Percentiles rank a stretch among this genome's conserved stretches.
phyloP scores from a whole-genome alignment of 139 green algal genomes.

The Chlorella sp. region DNA sequence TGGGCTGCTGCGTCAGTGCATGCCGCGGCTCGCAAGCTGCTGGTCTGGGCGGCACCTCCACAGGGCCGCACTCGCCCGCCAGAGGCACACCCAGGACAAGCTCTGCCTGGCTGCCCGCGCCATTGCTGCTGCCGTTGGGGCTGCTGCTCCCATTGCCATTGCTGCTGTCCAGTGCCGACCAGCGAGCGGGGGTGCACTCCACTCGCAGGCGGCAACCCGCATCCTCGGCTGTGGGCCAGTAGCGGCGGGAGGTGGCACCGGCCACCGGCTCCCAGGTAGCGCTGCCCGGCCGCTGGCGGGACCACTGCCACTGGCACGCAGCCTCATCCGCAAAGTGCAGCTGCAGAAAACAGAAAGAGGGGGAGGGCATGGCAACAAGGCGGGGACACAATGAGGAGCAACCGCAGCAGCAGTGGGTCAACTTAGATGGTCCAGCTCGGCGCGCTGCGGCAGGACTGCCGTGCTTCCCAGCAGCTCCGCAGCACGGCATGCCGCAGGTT shows the following conservation, averaged over 20 bases:
- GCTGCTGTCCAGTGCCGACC: too few species aligned
- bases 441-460: too few species aligned
- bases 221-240: slow-evolving; percentile 67
- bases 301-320: slow-evolving; percentile 58
- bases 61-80: slow-evolving; percentile 37
- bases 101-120: too few species aligned
- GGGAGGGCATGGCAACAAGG: too few species aligned
- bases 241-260: slow-evolving; percentile 52
- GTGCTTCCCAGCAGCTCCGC: too few species aligned
- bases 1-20: slow-evolving; percentile 6
- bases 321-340: slow-evolving; percentile 62
- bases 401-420: too few species aligned
- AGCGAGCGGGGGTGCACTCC: slow-evolving; percentile 64
- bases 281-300: neutral
- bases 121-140: neutral
- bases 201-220: slow-evolving; percentile 68
- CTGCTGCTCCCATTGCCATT: too few species aligned
- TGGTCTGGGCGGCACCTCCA: slow-evolving; percentile 52
- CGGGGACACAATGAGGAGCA: too few species aligned
- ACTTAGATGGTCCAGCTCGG: too few species aligned
- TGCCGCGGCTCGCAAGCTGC: slow-evolving; percentile 27
- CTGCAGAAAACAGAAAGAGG: slow-evolving; percentile 25
- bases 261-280: slow-evolving; percentile 43
- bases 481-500: too few species aligned
- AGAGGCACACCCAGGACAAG: neutral